These are phyloP conservation scores for Spergularia marina DNA, from an alignment of 148 eudicot genomes.

Conservation along the genomic window DNA sequence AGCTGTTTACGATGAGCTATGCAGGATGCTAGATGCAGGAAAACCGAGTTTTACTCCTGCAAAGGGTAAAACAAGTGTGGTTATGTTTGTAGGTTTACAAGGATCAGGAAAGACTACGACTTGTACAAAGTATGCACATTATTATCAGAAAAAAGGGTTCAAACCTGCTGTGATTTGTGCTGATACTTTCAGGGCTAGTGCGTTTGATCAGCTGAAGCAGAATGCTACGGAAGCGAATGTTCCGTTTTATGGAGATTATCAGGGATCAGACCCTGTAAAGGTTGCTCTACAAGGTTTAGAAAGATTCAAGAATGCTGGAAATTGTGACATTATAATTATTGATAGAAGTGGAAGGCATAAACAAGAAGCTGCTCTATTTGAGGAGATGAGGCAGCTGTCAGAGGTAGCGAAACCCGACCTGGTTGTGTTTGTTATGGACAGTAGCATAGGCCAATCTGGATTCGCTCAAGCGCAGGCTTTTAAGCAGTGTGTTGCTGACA, in stretches of 20 bases:
- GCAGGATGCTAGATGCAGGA: too few relatives aligned
- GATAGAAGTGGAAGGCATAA: conserved; percentile 99
- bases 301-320: conserved; percentile 71
- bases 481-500: conserved; percentile 80
- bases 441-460: conserved; percentile 98
- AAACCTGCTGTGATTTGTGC: conserved; percentile 95
- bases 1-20: too few relatives aligned
- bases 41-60: too few relatives aligned
- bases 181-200: conserved; percentile 94
- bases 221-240: conserved; percentile 93
- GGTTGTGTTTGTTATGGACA: conserved; percentile 92
- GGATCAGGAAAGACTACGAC: conserved; percentile 96
- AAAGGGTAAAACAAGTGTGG: too few relatives aligned
- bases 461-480: conserved; percentile 94
- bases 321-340: conserved; percentile 79
- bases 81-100: conserved; percentile 99
- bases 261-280: conserved; percentile 85
- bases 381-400: conserved; percentile 21
- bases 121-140: conserved; percentile 87
- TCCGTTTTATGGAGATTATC: conserved; percentile 87
- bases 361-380: conserved; percentile 90
- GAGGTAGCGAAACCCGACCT: conserved; percentile 97
- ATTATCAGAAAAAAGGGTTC: conserved; percentile 93
- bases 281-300: too few relatives aligned
- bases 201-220: conserved; percentile 95